phyloP scores from a whole-genome alignment of 768 basidiomycete species.

The Kwoniella pini region DNA sequence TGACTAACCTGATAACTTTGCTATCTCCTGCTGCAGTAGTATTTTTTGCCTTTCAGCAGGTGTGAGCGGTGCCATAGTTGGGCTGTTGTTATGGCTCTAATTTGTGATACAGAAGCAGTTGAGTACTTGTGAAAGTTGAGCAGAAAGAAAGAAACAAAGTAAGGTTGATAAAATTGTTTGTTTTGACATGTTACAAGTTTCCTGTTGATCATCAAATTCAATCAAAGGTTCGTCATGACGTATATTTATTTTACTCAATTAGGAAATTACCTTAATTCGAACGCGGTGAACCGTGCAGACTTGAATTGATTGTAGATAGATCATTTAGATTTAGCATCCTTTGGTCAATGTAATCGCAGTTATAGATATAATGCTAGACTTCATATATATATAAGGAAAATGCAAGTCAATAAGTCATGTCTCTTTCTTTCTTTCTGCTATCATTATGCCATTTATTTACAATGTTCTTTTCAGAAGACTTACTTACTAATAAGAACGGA shows the following conservation, averaged over 20 bases:
- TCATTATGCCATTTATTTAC: neutral
- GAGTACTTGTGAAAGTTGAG: slow-evolving; percentile 1
- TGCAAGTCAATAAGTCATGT: neutral
- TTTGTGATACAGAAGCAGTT: neutral
- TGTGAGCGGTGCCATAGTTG: slow-evolving; percentile 24
- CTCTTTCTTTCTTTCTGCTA: slow-evolving; percentile 14
- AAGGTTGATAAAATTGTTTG: too few relatives aligned
- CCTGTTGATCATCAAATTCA: too few relatives aligned
- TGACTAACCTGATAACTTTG: slow-evolving; percentile 49
- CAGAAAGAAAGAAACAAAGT: neutral
- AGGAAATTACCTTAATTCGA: too few relatives aligned
- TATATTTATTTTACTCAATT: too few relatives aligned
- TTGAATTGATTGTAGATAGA: too few relatives aligned
- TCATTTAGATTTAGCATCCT: too few relatives aligned
- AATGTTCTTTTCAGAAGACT: slow-evolving; percentile 87
- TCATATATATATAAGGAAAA: neutral
- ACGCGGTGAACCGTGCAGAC: too few relatives aligned
- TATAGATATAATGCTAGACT: neutral
- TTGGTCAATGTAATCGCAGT: too few relatives aligned
- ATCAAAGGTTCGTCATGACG: too few relatives aligned
- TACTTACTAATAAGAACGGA: slow-evolving; percentile 77
- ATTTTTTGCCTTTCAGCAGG: slow-evolving; percentile 45
- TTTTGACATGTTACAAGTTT: too few relatives aligned
- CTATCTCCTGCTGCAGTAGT: slow-evolving; percentile 50
- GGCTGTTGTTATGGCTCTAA: neutral